These are phyloP conservation scores for Tetrahymena malaccensis DNA, from an alignment of 73 alveolate species.

Conservation along the genomic window DNA sequence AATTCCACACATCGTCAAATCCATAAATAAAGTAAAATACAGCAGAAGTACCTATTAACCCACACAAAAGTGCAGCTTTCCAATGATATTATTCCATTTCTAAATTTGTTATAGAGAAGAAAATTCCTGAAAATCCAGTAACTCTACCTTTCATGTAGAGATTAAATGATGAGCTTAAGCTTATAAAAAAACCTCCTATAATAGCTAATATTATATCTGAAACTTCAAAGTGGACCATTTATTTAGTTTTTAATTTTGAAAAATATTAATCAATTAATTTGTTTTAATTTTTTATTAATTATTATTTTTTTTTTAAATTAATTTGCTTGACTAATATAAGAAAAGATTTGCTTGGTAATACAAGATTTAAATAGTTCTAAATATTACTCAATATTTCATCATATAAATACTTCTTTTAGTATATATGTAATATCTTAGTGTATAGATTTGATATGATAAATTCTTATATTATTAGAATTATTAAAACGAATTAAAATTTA, in stretches of 20 bases:
- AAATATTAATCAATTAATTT: too few relatives aligned
- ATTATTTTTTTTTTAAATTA: too few relatives aligned
- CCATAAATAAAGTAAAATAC: neutral
- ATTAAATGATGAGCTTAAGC: conserved; percentile 58
- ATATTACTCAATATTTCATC: too few relatives aligned
- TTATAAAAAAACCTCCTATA: conserved; percentile 65
- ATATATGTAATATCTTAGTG: too few relatives aligned
- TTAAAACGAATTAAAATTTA: too few relatives aligned
- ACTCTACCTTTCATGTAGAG: conserved; percentile 65
- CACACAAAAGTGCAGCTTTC: neutral
- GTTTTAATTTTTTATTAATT: too few relatives aligned
- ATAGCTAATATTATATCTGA: conserved; percentile 34
- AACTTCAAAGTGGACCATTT: conserved; percentile 2
- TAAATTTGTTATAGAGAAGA: conserved; percentile 4
- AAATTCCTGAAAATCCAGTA: conserved; percentile 68
- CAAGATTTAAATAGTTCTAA: too few relatives aligned
- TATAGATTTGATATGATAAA: too few relatives aligned
- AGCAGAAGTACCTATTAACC: neutral
- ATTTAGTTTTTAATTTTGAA: neutral
- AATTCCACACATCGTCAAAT: neutral
- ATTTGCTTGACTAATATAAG: too few relatives aligned
- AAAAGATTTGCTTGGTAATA: too few relatives aligned
- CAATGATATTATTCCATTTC: neutral
- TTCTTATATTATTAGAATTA: too few relatives aligned
- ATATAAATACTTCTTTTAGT: too few relatives aligned